These are phyloP conservation scores for Metschnikowia arizonensis DNA, from an alignment of 805 yeast genomes.

Conservation along the genomic window DNA sequence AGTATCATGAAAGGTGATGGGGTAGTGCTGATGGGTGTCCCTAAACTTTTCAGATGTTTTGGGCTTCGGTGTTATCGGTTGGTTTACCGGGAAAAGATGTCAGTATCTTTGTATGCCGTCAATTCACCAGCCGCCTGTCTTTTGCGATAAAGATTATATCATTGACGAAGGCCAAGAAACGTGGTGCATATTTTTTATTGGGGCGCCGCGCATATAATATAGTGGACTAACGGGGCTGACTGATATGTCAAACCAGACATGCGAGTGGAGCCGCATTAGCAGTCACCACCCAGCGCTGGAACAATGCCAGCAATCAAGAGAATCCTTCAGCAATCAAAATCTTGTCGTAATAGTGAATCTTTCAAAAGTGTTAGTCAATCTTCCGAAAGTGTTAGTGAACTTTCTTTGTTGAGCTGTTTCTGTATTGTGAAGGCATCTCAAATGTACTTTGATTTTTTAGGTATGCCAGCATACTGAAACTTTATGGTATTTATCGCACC, in stretches of 20 bases:
- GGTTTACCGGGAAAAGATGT: neutral
- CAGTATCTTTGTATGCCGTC: neutral
- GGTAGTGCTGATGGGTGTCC: neutral
- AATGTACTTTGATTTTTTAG: neutral
- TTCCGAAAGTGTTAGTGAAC: too few relatives aligned
- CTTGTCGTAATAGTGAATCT: too few relatives aligned
- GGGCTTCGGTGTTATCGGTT: neutral
- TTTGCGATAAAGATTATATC: neutral
- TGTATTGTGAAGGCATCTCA: neutral
- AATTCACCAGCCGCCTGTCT: neutral
- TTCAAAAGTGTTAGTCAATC: too few relatives aligned
- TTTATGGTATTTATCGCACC: neutral
- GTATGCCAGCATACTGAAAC: neutral
- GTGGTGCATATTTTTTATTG: slow-evolving; percentile 5
- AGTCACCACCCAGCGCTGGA: neutral
- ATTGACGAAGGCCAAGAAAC: slow-evolving; percentile 3
- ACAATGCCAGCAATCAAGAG: neutral
- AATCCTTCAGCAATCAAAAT: neutral
- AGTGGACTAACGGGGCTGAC: slow-evolving; percentile 2
- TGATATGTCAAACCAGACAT: neutral
- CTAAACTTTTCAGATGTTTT: neutral
- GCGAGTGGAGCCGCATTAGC: neutral
- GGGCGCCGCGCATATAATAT: slow-evolving; percentile 2
- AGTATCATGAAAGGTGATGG: neutral
- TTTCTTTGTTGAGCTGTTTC: neutral